phyloP scores from a whole-genome alignment of 2,329 filamentous ascomycete species.

The Cytospora piceae region DNA sequence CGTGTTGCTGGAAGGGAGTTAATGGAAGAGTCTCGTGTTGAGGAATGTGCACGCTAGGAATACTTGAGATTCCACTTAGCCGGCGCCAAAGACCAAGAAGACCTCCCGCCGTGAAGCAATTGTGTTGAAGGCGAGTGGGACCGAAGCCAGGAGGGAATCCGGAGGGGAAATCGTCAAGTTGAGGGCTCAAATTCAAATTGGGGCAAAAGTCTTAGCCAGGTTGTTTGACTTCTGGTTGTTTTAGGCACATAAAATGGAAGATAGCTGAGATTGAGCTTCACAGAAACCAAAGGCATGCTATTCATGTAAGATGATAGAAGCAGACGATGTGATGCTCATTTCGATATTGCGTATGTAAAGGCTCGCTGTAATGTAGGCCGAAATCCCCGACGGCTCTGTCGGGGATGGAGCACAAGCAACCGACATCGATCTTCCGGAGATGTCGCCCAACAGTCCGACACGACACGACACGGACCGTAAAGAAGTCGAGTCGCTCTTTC shows the following conservation, averaged over 20 bases:
- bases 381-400: background rate
- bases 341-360: background rate
- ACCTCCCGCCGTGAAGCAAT: conserved; percentile 11
- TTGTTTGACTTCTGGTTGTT: too few relatives aligned
- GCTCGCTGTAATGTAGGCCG: conserved; percentile 11
- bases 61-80: too few relatives aligned
- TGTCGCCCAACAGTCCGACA: background rate
- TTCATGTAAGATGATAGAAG: background rate
- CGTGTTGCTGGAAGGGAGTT: too few relatives aligned
- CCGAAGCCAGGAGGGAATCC: conserved; percentile 1
- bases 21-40: too few relatives aligned
- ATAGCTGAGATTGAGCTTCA: background rate
- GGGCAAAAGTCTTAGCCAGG: too few relatives aligned
- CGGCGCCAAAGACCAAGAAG: background rate
- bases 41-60: too few relatives aligned
- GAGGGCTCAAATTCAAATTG: background rate
- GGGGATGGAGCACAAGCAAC: conserved; percentile 11
- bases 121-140: conserved; percentile 3
- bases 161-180: conserved; percentile 3
- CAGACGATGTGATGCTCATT: background rate
- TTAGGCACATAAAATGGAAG: background rate
- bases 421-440: background rate
- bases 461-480: background rate
- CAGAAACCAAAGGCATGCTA: background rate
- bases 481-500: background rate